Conservation (phyloP, 2,329 filamentous ascomycete species). For the Colletotrichum orchidophilum region DNA sequence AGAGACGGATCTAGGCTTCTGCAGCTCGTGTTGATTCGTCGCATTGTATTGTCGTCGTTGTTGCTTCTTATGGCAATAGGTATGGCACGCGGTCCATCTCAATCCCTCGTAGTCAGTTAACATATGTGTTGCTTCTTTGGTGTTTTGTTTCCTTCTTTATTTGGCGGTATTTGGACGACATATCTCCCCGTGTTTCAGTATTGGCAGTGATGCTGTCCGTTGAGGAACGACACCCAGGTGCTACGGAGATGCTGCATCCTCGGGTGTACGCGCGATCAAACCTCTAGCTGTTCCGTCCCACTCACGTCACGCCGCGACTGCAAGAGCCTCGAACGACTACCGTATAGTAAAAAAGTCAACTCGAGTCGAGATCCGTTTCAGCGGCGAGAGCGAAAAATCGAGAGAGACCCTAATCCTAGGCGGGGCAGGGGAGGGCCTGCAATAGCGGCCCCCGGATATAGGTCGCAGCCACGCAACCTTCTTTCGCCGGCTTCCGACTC, state of each 20-base stretch:
- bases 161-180: neutral
- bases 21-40: slow-evolving; percentile 2
- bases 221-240: neutral
- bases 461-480: neutral
- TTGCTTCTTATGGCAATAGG: neutral
- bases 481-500: neutral
- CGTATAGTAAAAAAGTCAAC: slow-evolving; percentile 3
- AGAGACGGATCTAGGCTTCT: slow-evolving; percentile 5
- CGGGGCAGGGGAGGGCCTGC: slow-evolving; percentile 21
- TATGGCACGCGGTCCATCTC: neutral
- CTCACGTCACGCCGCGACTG: slow-evolving; percentile 14
- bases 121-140: neutral
- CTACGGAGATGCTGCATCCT: slow-evolving; percentile 1
- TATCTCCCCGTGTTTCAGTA: neutral
- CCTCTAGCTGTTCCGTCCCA: slow-evolving; percentile 3
- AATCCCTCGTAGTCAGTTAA: neutral
- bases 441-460: neutral
- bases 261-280: slow-evolving; percentile 1
- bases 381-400: slow-evolving; percentile 1
- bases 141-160: slow-evolving; percentile 15
- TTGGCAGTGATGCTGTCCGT: slow-evolving; percentile 22
- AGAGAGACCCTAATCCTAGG: neutral
- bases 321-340: slow-evolving; percentile 23
- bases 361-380: slow-evolving; percentile 27
- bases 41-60: neutral